phyloP scores from a whole-genome alignment of 768 basidiomycete genomes.

The Tubosaeta sp. region DNA sequence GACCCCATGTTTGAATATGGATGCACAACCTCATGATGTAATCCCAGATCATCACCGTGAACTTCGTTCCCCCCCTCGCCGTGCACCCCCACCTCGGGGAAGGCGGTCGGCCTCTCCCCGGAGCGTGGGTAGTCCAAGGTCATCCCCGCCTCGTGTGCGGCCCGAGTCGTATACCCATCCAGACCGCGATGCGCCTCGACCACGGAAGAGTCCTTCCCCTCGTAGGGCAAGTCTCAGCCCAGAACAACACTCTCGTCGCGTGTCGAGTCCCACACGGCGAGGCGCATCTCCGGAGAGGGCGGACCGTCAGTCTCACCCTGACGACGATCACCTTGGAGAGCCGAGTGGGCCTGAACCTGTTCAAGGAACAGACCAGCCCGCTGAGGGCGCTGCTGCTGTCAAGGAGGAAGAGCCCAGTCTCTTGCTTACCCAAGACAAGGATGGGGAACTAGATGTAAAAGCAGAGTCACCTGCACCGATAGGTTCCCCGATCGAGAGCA shows the following conservation, averaged over 20 bases:
- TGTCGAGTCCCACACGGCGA: slow-evolving; percentile 12
- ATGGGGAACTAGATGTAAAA: slow-evolving; percentile 16
- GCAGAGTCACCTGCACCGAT: slow-evolving; percentile 12
- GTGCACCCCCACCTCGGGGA: slow-evolving; percentile 12
- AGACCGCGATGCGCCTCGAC: slow-evolving; percentile 8
- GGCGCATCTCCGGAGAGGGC: slow-evolving; percentile 2
- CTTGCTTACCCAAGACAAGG: slow-evolving; percentile 10
- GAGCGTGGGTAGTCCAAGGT: slow-evolving; percentile 19
- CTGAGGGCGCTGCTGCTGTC: not conserved
- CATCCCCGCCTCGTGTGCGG: slow-evolving; percentile 14
- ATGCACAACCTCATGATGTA: not conserved
- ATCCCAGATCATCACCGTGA: slow-evolving; percentile 15
- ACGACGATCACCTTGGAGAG: not conserved
- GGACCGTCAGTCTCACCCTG: not conserved
- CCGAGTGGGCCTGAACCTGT: not conserved
- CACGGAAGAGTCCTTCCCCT: slow-evolving; percentile 12
- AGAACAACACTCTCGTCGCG: not conserved
- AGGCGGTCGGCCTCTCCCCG: slow-evolving; percentile 21
- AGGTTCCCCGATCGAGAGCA: slow-evolving; percentile 12
- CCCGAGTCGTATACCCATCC: slow-evolving; percentile 8
- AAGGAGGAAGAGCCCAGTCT: slow-evolving; percentile 3
- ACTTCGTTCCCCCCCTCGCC: slow-evolving; percentile 10
- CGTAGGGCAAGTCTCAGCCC: slow-evolving; percentile 14
- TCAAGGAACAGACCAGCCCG: slow-evolving; percentile 1
- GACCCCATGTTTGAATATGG: not conserved